Evolutionary conservation across 495 filamentous ascomycete species (phyloP).

Genomic region (Talaromyces liani): DNA sequence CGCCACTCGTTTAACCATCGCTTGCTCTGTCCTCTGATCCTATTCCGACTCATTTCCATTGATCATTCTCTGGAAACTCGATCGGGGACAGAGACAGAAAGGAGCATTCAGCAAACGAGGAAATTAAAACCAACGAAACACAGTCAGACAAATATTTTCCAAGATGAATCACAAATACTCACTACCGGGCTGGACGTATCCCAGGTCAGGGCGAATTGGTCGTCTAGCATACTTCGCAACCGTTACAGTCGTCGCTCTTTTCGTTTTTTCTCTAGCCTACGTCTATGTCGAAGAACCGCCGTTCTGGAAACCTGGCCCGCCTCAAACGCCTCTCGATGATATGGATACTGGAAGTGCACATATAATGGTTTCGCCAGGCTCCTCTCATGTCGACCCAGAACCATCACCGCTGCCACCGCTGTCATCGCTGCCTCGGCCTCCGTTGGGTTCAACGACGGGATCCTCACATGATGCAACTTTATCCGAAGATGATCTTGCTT

Average conservation of each 20-base stretch:
- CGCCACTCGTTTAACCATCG: conserved; percentile 1
- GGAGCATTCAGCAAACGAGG: conserved; percentile 17
- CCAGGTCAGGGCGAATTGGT: conserved; percentile 3
- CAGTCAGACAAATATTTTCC: not conserved
- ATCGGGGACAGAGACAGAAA: not conserved
- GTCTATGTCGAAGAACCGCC: conserved; percentile 9
- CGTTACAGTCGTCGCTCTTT: conserved; percentile 3
- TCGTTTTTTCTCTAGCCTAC: conserved; percentile 8
- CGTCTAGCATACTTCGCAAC: conserved; percentile 7
- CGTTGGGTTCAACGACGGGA: not conserved
- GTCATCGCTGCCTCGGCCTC: not conserved
- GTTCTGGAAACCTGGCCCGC: not conserved
- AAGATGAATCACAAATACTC: conserved; percentile 8
- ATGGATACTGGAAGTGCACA: not conserved
- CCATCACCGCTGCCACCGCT: not conserved
- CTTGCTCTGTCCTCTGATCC: conserved; percentile 1
- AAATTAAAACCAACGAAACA: not conserved
- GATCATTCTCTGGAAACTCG: not conserved
- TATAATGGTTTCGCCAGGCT: not conserved
- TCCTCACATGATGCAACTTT: not conserved
- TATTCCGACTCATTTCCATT: not conserved
- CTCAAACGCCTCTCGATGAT: not conserved
- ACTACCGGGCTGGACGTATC: conserved; percentile 4
- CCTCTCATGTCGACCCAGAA: not conserved
- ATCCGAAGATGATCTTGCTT: not conserved